A percentile compares a stretch with the other conserved stretches of the same genome.
phyloP scores from a whole-genome alignment of 2,329 filamentous ascomycete species.

The Leptographium procerum region DNA sequence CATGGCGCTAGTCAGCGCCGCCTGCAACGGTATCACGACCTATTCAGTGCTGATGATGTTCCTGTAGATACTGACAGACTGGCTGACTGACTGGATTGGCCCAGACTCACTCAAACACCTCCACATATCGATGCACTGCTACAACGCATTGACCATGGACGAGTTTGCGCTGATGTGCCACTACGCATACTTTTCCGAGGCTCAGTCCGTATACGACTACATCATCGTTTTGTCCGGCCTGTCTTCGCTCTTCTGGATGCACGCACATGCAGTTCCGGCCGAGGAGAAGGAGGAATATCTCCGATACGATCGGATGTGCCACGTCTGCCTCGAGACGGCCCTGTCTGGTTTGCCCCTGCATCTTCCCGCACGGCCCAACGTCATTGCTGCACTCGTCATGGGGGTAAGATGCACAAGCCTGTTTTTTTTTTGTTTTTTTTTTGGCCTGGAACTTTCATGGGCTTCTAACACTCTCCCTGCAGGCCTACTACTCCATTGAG shows the following conservation, averaged over 20 bases:
- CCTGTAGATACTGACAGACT: background rate
- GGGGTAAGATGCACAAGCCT: background rate
- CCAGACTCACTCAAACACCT: background rate
- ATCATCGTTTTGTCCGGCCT: background rate
- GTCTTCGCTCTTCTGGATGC: background rate
- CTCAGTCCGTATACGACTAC: background rate
- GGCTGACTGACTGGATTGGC: background rate
- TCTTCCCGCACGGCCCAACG: background rate
- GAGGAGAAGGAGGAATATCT: background rate
- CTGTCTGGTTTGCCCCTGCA: background rate
- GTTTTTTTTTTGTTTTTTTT: background rate
- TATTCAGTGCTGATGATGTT: background rate
- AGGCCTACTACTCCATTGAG: background rate
- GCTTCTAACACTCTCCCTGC: background rate
- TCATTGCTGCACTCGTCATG: background rate
- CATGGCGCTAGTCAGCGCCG: background rate
- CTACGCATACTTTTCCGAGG: background rate
- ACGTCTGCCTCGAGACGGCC: background rate
- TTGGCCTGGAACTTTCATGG: background rate
- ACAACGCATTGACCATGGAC: background rate
- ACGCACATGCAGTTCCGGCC: background rate
- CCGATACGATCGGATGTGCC: background rate
- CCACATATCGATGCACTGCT: background rate
- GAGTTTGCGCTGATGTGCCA: background rate
- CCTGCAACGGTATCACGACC: background rate